phyloP scores from a whole-genome alignment of 768 basidiomycete species.

The Psilocybe cyanescens region DNA sequence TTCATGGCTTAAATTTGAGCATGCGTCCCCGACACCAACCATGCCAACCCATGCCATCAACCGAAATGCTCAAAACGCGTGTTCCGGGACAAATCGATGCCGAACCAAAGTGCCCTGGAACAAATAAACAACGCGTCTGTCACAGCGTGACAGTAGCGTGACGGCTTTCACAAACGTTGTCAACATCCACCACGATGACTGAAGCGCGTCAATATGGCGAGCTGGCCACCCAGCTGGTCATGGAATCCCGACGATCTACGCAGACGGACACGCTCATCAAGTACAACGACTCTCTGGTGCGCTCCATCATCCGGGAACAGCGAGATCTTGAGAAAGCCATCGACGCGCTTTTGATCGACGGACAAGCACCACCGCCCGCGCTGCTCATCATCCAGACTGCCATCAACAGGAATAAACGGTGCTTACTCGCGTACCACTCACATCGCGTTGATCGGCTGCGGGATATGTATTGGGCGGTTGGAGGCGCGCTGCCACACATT shows the following conservation, averaged over 20 bases:
- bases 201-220: conserved; percentile 78
- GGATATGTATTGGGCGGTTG: conserved; percentile 88
- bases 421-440: conserved; percentile 89
- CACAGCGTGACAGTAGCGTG: conserved; percentile 14
- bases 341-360: conserved; percentile 39
- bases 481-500: conserved; percentile 86
- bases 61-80: no score
- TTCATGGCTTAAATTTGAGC: no score
- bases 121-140: conserved; percentile 27
- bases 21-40: no score
- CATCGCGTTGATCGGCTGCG: conserved; percentile 84
- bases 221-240: conserved; percentile 85
- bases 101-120: background rate
- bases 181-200: conserved; percentile 38
- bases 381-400: conserved; percentile 88
- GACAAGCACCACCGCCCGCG: conserved; percentile 55
- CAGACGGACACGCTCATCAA: conserved; percentile 84
- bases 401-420: conserved; percentile 93
- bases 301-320: conserved; percentile 87
- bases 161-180: conserved; percentile 5
- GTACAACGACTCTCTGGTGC: conserved; percentile 89
- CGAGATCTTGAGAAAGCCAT: conserved; percentile 78
- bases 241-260: conserved; percentile 85
- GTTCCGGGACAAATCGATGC: no score
- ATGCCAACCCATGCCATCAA: no score